These are phyloP conservation scores for Trichoderma atroviride DNA, from an alignment of 2,329 filamentous ascomycete genomes.

Conservation along the genomic window DNA sequence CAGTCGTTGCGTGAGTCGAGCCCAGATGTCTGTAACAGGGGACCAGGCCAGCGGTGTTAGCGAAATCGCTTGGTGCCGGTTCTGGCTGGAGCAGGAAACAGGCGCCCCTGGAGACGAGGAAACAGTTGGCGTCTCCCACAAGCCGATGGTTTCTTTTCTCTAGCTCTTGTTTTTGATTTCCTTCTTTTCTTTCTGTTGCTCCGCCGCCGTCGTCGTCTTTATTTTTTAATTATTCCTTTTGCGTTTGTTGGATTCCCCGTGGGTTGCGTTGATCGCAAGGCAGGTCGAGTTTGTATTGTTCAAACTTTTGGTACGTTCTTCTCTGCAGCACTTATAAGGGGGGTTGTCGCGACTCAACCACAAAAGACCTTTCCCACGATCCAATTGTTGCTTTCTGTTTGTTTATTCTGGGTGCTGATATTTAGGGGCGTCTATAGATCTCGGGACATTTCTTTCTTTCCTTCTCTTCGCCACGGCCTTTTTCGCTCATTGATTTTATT, in stretches of 20 bases:
- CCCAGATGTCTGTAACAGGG: constrained; percentile 12
- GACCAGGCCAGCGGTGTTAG: constrained; percentile 5
- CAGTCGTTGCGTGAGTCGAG: constrained; percentile 1
- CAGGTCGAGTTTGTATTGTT: constrained; percentile 18
- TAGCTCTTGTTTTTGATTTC: neutral
- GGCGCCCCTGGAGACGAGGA: neutral
- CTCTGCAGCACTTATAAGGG: constrained; percentile 13
- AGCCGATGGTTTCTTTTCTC: neutral
- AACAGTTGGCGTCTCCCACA: neutral
- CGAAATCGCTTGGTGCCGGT: constrained; percentile 5
- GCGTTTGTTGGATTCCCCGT: constrained; percentile 36
- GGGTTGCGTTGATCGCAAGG: constrained; percentile 18
- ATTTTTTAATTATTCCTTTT: constrained; percentile 29
- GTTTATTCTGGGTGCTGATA: neutral
- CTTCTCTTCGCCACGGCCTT: constrained; percentile 7
- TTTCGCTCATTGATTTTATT: neutral
- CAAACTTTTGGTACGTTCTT: constrained; percentile 18
- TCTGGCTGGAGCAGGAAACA: neutral
- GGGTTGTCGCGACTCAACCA: too few relatives aligned
- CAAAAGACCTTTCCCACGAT: neutral
- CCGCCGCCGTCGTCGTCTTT: constrained; percentile 25
- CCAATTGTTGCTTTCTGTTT: neutral
- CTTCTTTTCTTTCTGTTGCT: constrained; percentile 26
- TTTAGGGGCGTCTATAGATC: neutral
- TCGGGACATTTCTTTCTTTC: constrained; percentile 3